Evolutionary conservation across 352 stramenopile species (phyloP).

Genomic region (Phytopythium oedochilum): DNA sequence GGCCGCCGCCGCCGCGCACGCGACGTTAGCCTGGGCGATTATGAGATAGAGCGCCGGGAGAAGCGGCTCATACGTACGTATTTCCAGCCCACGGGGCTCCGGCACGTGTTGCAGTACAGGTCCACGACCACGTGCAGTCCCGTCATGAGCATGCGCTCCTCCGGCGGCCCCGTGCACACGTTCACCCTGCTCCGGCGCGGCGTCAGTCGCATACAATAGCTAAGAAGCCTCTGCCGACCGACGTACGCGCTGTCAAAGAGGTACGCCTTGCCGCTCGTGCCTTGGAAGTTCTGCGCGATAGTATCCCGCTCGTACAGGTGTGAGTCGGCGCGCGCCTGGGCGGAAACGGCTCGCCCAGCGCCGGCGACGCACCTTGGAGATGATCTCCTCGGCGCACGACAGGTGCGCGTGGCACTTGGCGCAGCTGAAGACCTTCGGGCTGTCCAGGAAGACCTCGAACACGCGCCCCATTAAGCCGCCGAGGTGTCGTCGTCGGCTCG

Average conservation of each 20-base stretch:
- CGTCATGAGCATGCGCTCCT: slow-evolving; percentile 93
- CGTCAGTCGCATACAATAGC: neutral
- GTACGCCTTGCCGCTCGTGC: slow-evolving; percentile 85
- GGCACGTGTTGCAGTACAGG: slow-evolving; percentile 93
- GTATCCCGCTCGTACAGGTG: no score
- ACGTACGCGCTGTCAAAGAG: slow-evolving; percentile 88
- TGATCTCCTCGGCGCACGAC: slow-evolving; percentile 90
- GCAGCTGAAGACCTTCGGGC: slow-evolving; percentile 88
- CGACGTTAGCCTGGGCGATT: neutral
- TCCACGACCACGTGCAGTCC: slow-evolving; percentile 93
- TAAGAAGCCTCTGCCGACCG: no score
- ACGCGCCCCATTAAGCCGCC: slow-evolving; percentile 51
- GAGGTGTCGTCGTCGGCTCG: neutral
- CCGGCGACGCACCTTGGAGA: slow-evolving; percentile 85
- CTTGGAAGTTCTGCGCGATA: slow-evolving; percentile 82
- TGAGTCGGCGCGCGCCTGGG: neutral
- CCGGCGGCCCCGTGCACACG: slow-evolving; percentile 77
- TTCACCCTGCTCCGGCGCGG: slow-evolving; percentile 55
- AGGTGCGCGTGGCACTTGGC: slow-evolving; percentile 90
- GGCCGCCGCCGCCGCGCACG: neutral
- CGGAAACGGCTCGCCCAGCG: neutral
- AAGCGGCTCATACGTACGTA: slow-evolving; percentile 57
- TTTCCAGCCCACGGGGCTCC: slow-evolving; percentile 91
- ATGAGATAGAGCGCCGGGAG: neutral
- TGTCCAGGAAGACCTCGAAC: slow-evolving; percentile 91